Evolutionary conservation across 208 protist genomes (phyloP).

Genomic region (Endotrypanum monterogeii): DNA sequence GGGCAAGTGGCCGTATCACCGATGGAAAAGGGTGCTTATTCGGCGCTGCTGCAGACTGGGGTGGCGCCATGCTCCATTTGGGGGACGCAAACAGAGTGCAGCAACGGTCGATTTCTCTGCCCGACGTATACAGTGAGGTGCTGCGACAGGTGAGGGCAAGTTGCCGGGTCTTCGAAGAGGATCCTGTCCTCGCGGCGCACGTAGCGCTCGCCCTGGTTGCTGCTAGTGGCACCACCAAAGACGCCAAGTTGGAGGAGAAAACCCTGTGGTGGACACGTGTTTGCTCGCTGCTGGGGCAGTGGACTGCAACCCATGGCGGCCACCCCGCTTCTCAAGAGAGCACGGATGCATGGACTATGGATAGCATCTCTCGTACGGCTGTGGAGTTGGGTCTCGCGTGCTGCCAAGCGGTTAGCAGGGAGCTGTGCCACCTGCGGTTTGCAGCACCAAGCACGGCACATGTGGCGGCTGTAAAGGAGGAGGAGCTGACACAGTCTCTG

Average conservation of each 20-base stretch:
- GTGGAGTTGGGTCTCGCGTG: slow-evolving; percentile 10
- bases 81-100: background rate
- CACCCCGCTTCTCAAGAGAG: background rate
- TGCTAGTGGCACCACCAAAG: background rate
- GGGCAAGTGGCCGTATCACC: background rate
- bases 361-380: slow-evolving; percentile 10
- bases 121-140: slow-evolving; percentile 11
- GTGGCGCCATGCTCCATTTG: background rate
- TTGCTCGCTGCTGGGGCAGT: background rate
- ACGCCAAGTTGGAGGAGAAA: background rate
- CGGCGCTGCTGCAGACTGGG: background rate
- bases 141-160: slow-evolving; percentile 13
- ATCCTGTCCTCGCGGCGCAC: slow-evolving; percentile 27
- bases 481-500: slow-evolving; percentile 4
- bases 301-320: background rate
- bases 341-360: slow-evolving; percentile 20
- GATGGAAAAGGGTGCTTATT: background rate
- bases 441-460: background rate
- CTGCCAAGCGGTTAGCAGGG: slow-evolving; percentile 13
- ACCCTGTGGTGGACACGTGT: slow-evolving; percentile 13
- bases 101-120: background rate
- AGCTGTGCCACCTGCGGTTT: slow-evolving; percentile 5
- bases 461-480: slow-evolving; percentile 12
- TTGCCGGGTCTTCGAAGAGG: slow-evolving; percentile 19
- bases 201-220: slow-evolving; percentile 20